Conservation (phyloP, 768 basidiomycete species). For the Tricholoma matsutake region DNA sequence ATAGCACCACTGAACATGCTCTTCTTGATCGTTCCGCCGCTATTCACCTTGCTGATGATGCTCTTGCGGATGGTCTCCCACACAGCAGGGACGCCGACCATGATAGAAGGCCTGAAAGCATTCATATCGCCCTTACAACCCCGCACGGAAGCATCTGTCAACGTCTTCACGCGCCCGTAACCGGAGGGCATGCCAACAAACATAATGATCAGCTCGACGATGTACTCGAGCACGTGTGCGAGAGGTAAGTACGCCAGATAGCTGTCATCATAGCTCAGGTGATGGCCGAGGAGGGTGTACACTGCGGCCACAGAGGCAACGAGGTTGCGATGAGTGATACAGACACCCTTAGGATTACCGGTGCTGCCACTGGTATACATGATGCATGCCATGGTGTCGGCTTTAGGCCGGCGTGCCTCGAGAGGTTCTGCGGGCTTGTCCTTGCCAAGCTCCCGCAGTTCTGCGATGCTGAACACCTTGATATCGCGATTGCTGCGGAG, state of each 20-base stretch:
- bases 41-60: slow-evolving; percentile 77
- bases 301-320: slow-evolving; percentile 86
- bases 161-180: slow-evolving; percentile 92
- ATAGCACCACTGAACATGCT: slow-evolving; percentile 79
- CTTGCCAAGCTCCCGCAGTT: slow-evolving; percentile 69
- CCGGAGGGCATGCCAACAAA: slow-evolving; percentile 80
- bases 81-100: slow-evolving; percentile 93
- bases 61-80: slow-evolving; percentile 99
- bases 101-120: slow-evolving; percentile 80
- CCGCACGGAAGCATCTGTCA: slow-evolving; percentile 91
- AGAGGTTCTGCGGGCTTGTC: slow-evolving; percentile 49
- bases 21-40: slow-evolving; percentile 64
- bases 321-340: slow-evolving; percentile 85
- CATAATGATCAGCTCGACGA: slow-evolving; percentile 79
- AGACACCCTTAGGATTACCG: slow-evolving; percentile 92
- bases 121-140: slow-evolving; percentile 83
- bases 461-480: slow-evolving; percentile 60
- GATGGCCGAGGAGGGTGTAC: slow-evolving; percentile 64
- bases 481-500: slow-evolving; percentile 58
- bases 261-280: slow-evolving; percentile 54
- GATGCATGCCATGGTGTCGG: slow-evolving; percentile 46
- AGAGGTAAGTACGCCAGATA: slow-evolving; percentile 93
- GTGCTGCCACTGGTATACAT: slow-evolving; percentile 87
- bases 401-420: slow-evolving; percentile 43
- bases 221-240: slow-evolving; percentile 94